Conservation (phyloP, 2,329 filamentous ascomycete species). For the Chalaropsis ovoidea region DNA sequence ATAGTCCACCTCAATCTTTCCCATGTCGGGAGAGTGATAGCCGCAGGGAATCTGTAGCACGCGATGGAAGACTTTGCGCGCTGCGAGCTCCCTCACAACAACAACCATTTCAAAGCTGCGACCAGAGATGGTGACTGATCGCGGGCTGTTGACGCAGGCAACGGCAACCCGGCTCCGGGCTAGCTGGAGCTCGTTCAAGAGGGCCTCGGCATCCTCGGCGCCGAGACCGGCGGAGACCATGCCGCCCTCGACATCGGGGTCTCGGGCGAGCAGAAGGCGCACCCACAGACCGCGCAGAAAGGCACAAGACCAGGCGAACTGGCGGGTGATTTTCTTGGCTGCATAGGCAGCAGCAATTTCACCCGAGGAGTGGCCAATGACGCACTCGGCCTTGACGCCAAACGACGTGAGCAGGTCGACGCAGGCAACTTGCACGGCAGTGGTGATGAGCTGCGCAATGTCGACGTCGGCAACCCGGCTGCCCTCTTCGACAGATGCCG, state of each 20-base stretch:
- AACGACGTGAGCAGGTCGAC: constrained; percentile 35
- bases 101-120: constrained; percentile 30
- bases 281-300: constrained; percentile 36
- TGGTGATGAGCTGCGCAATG: constrained; percentile 37
- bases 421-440: constrained; percentile 37
- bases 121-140: constrained; percentile 39
- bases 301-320: constrained; percentile 36
- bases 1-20: constrained; percentile 34
- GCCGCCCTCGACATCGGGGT: constrained; percentile 32
- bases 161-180: constrained; percentile 30
- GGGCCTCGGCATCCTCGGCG: constrained; percentile 27
- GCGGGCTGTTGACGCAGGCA: constrained; percentile 39
- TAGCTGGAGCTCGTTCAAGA: constrained; percentile 29
- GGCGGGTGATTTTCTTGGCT: constrained; percentile 32
- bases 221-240: constrained; percentile 38
- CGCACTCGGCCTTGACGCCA: constrained; percentile 31
- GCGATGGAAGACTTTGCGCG: constrained; percentile 32
- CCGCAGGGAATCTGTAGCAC: constrained; percentile 35
- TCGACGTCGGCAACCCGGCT: constrained; percentile 27
- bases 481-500: background rate
- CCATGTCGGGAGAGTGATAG: constrained; percentile 41
- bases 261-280: constrained; percentile 29
- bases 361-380: constrained; percentile 40
- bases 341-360: constrained; percentile 41
- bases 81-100: constrained; percentile 32